Evolutionary conservation across 331 rosid genomes (phyloP).

Genomic region (Acacia concinna): DNA sequence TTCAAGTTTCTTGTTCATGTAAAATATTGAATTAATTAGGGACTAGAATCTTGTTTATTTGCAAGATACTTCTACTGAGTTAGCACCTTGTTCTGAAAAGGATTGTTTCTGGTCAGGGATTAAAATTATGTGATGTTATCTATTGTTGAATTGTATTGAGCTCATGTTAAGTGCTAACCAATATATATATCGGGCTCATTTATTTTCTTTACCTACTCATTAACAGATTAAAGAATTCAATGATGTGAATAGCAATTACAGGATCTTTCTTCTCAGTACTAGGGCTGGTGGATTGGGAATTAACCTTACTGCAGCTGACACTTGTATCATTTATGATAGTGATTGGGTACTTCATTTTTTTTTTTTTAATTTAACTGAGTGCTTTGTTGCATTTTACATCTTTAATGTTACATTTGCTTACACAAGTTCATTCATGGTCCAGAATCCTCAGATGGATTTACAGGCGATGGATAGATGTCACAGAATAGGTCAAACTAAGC

Average conservation of each 20-base stretch:
- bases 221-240: slow-evolving; percentile 79
- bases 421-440: slow-evolving; percentile 30
- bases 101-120: not conserved
- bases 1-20: not conserved
- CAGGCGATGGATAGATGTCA: slow-evolving; percentile 99
- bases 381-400: slow-evolving; percentile 8
- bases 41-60: not conserved
- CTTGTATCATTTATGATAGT: slow-evolving; percentile 95
- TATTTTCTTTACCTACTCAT: slow-evolving; percentile 8
- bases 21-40: not conserved
- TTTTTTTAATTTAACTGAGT: not conserved
- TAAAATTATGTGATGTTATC: not conserved
- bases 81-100: slow-evolving; percentile 1
- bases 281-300: slow-evolving; percentile 99
- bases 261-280: slow-evolving; percentile 85
- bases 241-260: slow-evolving; percentile 56
- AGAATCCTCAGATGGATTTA: slow-evolving; percentile 98
- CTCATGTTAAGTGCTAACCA: not conserved
- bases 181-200: not conserved
- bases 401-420: not conserved
- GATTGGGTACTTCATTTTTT: slow-evolving; percentile 75
- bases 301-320: slow-evolving; percentile 96
- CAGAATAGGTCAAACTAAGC: slow-evolving; percentile 93
- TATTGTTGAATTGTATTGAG: not conserved
- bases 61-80: slow-evolving; percentile 17